Evolutionary conservation across 2,329 filamentous ascomycete genomes (phyloP).

Genomic region (Alternaria atra): DNA sequence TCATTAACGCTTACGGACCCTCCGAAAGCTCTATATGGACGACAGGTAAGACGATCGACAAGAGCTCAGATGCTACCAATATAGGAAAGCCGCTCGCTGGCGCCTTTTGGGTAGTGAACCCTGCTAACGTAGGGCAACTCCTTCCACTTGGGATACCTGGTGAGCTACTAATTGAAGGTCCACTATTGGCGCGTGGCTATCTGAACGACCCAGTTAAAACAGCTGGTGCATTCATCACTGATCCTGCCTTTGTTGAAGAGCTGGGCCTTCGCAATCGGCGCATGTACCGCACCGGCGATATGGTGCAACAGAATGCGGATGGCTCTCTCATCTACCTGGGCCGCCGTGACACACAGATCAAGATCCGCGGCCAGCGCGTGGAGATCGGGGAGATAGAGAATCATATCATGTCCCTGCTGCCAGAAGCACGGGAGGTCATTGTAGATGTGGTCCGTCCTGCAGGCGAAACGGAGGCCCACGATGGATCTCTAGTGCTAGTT

Average conservation of each 20-base stretch:
- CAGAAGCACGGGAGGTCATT: constrained; percentile 1
- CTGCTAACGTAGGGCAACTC: too few species aligned
- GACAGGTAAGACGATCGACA: not conserved
- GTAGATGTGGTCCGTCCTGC: constrained; percentile 34
- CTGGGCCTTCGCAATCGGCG: not conserved
- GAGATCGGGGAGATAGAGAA: constrained; percentile 33
- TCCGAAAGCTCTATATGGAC: not conserved
- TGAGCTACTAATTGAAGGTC: too few species aligned
- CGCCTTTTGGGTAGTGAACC: constrained; percentile 53
- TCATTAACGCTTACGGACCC: constrained; percentile 24
- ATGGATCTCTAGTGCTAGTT: too few species aligned
- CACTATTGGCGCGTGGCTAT: constrained; percentile 2
- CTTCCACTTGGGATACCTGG: too few species aligned
- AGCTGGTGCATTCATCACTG: not conserved
- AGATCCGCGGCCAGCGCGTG: constrained; percentile 30
- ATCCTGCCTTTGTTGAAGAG: not conserved
- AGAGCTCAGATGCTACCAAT: too few species aligned
- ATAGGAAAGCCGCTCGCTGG: constrained; percentile 6
- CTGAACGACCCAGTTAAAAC: not conserved
- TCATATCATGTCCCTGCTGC: constrained; percentile 7
- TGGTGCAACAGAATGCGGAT: constrained; percentile 22
- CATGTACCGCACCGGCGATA: constrained; percentile 34
- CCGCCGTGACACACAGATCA: constrained; percentile 32
- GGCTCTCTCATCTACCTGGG: constrained; percentile 24
- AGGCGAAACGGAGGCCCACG: too few species aligned